Base-by-base conservation (phyloP, 768 basidiomycete genomes). In the Obba rivulosa region DNA sequence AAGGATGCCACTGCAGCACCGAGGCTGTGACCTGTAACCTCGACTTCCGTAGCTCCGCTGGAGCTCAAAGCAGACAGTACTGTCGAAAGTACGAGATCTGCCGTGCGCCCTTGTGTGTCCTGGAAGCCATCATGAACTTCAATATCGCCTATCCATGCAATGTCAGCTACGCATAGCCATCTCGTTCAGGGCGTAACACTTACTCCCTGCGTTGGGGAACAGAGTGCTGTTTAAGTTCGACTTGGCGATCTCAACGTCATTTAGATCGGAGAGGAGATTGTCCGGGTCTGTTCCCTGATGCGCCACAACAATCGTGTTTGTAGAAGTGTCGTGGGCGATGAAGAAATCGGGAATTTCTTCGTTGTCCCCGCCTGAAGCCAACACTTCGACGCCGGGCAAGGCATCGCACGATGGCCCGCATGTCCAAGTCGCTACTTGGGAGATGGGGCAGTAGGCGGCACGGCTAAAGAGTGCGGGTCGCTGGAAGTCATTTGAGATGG, bases 211-310 rank as follows among this genome's bases (percentile, higher is more conserved):
- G 18, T 48, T 17, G 4, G 61, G 58, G 61, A 81, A 82, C 21
- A 75, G 68, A 1, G 66, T 61, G 1, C 69, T 14, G 53, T 75
- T 51, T 41, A 76, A 48, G 31, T 34, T 18, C 45, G 14, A 53
- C 56, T 37, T 60, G 57, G 17, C 31, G 46, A 62, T 51, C 52
- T 62, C 47, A 22, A 54, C 35, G 41, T 62, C 58, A 38, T 62
- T 62, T 14, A 57, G 55, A 38, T 57, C 52, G 24, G 61, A 62
- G 24, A 62, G 50, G 39, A 63, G 39, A 8, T 66, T 51, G 11
- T 52, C 22, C 17, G 59, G 59, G 38, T 72, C 61, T 2, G 70
- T 70, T 11, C 69, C 70, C 53, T 69, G 62, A 46, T 72, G 68
- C 3, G 65, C 62, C 16, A 70, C 69, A 40, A 71, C 62, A 39